Conservation (phyloP, 345 rosid species). For the Euphorbia lathyris region DNA sequence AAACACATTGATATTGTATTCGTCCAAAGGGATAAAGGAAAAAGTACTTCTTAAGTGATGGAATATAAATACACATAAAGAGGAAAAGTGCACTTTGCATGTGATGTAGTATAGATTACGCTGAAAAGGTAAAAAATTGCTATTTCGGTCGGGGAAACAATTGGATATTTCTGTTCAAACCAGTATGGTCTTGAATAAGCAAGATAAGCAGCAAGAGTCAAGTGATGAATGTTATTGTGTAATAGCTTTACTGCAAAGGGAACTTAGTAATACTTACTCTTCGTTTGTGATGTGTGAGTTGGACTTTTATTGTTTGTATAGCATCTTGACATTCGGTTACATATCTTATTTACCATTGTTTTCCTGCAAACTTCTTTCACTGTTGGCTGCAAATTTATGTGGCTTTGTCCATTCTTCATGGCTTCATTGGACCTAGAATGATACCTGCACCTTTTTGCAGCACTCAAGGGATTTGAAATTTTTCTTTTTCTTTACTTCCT, state of each 20-base stretch:
- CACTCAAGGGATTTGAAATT: not conserved
- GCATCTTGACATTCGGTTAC: not conserved
- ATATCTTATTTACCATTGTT: not conserved
- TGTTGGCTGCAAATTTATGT: constrained; percentile 2
- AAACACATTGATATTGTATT: not conserved
- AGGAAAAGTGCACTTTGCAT: not conserved
- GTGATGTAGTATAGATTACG: not conserved
- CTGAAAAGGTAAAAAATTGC: not conserved
- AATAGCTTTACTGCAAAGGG: not conserved
- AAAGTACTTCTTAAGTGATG: not conserved
- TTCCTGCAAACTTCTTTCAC: no score
- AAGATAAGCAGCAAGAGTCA: not conserved
- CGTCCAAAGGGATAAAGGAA: not conserved
- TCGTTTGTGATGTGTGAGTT: not conserved
- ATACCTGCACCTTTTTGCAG: not conserved
- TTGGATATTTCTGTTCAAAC: not conserved
- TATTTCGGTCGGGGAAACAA: not conserved
- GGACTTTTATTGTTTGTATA: not conserved
- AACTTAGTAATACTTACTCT: not conserved
- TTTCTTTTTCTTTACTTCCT: not conserved
- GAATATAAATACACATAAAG: not conserved
- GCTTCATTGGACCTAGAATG: not conserved
- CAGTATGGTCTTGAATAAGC: not conserved
- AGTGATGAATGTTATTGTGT: not conserved
- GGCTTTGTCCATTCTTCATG: not conserved